phyloP scores from a whole-genome alignment of 2,329 filamentous ascomycete genomes.

The Bipolaris cookei region DNA sequence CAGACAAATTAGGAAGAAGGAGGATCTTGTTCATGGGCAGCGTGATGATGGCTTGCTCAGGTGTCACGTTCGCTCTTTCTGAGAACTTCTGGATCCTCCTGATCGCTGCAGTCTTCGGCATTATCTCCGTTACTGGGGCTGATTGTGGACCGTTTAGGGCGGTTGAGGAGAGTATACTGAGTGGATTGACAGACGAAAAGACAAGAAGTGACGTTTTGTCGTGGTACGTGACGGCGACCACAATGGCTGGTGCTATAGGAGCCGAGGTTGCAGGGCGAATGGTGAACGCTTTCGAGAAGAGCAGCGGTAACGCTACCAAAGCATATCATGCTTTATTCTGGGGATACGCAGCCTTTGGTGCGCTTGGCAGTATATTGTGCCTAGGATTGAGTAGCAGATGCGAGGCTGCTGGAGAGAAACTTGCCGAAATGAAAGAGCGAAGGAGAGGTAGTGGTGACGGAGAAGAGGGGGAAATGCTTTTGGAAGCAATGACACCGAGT shows the following conservation, averaged over 20 bases:
- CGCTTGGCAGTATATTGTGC: constrained; percentile 49
- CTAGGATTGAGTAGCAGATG: constrained; percentile 50
- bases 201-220: constrained; percentile 48
- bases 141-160: constrained; percentile 47
- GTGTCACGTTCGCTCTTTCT: constrained; percentile 44
- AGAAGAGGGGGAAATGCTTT: constrained; percentile 45
- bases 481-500: constrained; percentile 44
- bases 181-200: constrained; percentile 44
- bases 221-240: constrained; percentile 50
- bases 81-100: constrained; percentile 50
- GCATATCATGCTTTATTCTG: constrained; percentile 53
- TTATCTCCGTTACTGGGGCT: constrained; percentile 47
- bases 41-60: constrained; percentile 47
- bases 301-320: constrained; percentile 46
- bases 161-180: constrained; percentile 47
- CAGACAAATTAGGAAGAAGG: constrained; percentile 47
- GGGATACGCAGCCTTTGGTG: constrained; percentile 52
- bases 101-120: constrained; percentile 47
- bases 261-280: constrained; percentile 49
- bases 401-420: constrained; percentile 47
- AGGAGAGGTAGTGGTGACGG: constrained; percentile 20
- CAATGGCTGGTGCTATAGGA: constrained; percentile 46
- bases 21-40: constrained; percentile 45
- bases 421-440: constrained; percentile 34
- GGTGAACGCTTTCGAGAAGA: constrained; percentile 48